Evolutionary conservation across 768 basidiomycete species (phyloP).

Genomic region (Pulveroboletus frians): DNA sequence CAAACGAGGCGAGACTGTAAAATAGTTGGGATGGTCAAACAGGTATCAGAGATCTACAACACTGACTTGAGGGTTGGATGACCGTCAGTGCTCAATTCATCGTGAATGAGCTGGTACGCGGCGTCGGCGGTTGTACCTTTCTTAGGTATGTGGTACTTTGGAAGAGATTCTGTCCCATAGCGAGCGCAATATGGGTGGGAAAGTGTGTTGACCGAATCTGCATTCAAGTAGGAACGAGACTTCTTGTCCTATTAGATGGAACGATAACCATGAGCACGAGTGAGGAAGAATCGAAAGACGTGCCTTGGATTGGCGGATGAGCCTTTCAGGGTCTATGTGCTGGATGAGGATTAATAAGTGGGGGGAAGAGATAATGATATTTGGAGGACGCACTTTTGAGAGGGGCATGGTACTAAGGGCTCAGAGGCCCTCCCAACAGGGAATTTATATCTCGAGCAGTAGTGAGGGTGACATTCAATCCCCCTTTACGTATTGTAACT

Average conservation of each 20-base stretch:
- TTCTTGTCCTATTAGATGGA: conserved; percentile 43
- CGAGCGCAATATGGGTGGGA: conserved; percentile 53
- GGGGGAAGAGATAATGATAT: conserved; percentile 1
- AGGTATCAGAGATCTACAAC: too few species aligned
- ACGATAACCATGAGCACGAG: not conserved
- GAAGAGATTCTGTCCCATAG: conserved; percentile 60
- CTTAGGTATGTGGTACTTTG: conserved; percentile 61
- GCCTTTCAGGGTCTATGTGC: conserved; percentile 65
- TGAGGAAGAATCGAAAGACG: conserved; percentile 9
- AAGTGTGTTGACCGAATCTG: conserved; percentile 29
- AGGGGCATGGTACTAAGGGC: too few species aligned
- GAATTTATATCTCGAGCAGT: too few species aligned
- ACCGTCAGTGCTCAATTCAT: conserved; percentile 56
- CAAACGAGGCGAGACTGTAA: conserved; percentile 53
- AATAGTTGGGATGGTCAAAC: conserved; percentile 1
- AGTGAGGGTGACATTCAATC: too few species aligned
- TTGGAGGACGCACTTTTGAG: too few species aligned
- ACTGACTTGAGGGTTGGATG: conserved; percentile 46
- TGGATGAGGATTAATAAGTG: conserved; percentile 19
- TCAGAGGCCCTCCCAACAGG: too few species aligned
- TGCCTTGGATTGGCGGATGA: conserved; percentile 56
- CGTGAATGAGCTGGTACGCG: conserved; percentile 57
- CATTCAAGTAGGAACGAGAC: conserved; percentile 29
- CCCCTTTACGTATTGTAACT: too few species aligned
- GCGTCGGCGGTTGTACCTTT: conserved; percentile 54